Evolutionary conservation across 2,329 filamentous ascomycete genomes (phyloP).

Genomic region (Elsinoe necatrix): DNA sequence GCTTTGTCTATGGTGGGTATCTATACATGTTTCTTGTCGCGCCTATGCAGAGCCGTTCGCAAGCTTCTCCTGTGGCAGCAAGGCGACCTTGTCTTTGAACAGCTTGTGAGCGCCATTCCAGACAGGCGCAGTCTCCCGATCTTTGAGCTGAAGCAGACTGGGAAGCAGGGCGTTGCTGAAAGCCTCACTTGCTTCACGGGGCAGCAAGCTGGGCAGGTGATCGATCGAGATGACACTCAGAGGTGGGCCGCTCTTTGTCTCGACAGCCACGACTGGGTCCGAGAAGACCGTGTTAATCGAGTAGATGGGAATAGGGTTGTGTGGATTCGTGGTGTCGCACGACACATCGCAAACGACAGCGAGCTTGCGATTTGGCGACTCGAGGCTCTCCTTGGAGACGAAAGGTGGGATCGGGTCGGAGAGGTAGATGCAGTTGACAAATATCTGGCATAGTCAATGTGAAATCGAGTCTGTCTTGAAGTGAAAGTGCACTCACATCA

Average conservation of each 20-base stretch:
- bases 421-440: constrained; percentile 84
- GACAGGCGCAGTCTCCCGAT: constrained; percentile 63
- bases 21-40: neutral
- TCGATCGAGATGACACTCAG: constrained; percentile 82
- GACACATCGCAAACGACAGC: constrained; percentile 63
- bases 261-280: constrained; percentile 73
- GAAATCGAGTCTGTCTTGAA: constrained; percentile 46
- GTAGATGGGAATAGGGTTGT: constrained; percentile 75
- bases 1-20: constrained; percentile 3
- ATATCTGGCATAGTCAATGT: constrained; percentile 57
- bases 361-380: constrained; percentile 60
- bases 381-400: constrained; percentile 61
- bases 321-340: constrained; percentile 64
- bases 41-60: constrained; percentile 1
- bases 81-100: constrained; percentile 72
- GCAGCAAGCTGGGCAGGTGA: constrained; percentile 73
- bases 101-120: constrained; percentile 79
- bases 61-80: constrained; percentile 45
- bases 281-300: constrained; percentile 76
- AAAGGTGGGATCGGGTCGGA: constrained; percentile 71
- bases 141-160: constrained; percentile 66
- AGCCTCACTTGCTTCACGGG: constrained; percentile 76
- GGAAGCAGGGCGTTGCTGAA: constrained; percentile 74
- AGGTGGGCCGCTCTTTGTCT: constrained; percentile 49
- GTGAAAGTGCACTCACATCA: constrained; percentile 27